Evolutionary conservation across 2,329 filamentous ascomycete species (phyloP).

Genomic region (Dothistroma septosporum): DNA sequence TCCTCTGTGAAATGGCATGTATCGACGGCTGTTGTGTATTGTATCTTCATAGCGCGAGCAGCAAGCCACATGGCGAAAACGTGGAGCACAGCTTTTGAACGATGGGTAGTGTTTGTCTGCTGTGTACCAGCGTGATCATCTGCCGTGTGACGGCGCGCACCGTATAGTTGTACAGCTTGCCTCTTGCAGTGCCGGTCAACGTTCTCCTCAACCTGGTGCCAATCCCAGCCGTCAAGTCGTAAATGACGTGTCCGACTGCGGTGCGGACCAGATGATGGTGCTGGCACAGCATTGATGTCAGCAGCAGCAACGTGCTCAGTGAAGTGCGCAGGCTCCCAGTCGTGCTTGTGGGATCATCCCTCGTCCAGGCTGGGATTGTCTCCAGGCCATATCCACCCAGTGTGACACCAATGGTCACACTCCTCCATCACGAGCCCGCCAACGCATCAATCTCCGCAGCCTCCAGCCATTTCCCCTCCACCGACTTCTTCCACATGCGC

Average conservation of each 20-base stretch:
- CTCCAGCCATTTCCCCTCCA: conserved; percentile 47
- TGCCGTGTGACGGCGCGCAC: background rate
- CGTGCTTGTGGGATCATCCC: background rate
- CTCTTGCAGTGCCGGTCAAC: background rate
- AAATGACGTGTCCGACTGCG: background rate
- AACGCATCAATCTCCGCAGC: conserved; percentile 46
- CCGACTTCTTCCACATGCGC: conserved; percentile 48
- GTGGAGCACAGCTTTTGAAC: conserved; percentile 11
- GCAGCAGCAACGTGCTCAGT: background rate
- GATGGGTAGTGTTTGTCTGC: conserved; percentile 6
- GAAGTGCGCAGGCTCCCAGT: background rate
- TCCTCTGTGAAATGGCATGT: background rate
- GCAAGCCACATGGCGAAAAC: conserved; percentile 9
- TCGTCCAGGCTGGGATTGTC: background rate
- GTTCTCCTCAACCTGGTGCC: background rate
- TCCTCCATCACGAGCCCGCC: conserved; percentile 2
- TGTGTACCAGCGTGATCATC: conserved; percentile 10
- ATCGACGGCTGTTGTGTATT: background rate
- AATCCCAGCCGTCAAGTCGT: background rate
- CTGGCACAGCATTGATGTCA: background rate
- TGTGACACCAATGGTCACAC: background rate
- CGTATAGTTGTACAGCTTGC: background rate
- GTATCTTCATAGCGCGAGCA: background rate
- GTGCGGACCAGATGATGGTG: background rate
- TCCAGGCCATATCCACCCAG: background rate